phyloP scores from a whole-genome alignment of 768 basidiomycete genomes.

The Suillus subluteus region DNA sequence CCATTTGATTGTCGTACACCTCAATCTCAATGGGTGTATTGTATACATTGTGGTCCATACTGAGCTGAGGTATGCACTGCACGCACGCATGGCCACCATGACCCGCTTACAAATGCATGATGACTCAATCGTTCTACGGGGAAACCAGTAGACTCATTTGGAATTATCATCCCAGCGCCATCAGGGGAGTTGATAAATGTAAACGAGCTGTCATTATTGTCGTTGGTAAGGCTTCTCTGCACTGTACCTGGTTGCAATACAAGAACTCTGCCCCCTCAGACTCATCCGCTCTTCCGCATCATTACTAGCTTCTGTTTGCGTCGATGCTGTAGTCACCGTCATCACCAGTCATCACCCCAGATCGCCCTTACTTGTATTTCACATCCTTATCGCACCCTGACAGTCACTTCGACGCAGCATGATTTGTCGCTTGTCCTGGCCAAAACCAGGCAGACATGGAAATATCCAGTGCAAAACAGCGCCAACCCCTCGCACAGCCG shows the following conservation, averaged over 20 bases:
- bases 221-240: not conserved
- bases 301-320: not conserved
- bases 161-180: not conserved
- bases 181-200: not conserved
- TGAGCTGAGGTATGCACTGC: not conserved
- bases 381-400: not conserved
- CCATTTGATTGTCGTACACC: not conserved
- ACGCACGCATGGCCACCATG: not conserved
- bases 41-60: not conserved
- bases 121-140: not conserved
- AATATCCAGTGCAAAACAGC: not conserved
- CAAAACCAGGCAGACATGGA: not conserved
- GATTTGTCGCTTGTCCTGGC: not conserved
- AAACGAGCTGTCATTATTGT: not conserved
- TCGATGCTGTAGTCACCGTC: not conserved
- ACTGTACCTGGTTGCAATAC: not conserved
- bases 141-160: not conserved
- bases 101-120: not conserved
- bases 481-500: not conserved
- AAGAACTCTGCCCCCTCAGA: not conserved
- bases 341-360: not conserved
- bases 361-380: not conserved
- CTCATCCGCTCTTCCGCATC: not conserved
- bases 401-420: not conserved
- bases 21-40: not conserved